Conservation (phyloP, 2,329 filamentous ascomycete genomes). For the Neospermospora avenae region DNA sequence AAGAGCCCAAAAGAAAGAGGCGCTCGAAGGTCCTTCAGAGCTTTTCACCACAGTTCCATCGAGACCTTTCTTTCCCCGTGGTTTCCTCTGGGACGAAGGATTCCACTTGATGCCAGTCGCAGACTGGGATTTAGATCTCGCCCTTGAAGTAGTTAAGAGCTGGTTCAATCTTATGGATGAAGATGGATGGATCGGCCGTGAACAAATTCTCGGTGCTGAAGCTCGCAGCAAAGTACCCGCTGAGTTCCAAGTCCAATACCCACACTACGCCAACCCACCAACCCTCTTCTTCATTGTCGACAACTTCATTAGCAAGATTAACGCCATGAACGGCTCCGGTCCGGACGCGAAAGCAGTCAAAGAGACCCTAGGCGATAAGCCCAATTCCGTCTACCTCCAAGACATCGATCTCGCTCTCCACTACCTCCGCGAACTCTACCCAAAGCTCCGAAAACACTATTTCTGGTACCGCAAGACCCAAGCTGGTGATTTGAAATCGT, state of each 20-base stretch:
- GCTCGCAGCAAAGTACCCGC: slow-evolving; percentile 90
- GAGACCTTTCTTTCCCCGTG: slow-evolving; percentile 90
- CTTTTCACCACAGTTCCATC: slow-evolving; percentile 91
- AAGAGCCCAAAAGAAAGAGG: slow-evolving; percentile 62
- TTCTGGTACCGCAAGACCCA: slow-evolving; percentile 95
- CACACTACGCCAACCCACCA: slow-evolving; percentile 95
- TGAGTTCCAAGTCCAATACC: slow-evolving; percentile 94
- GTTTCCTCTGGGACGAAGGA: slow-evolving; percentile 97
- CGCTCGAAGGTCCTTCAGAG: slow-evolving; percentile 77
- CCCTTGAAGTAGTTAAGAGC: slow-evolving; percentile 82
- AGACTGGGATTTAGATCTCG: slow-evolving; percentile 91
- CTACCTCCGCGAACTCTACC: slow-evolving; percentile 77
- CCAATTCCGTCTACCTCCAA: slow-evolving; percentile 63
- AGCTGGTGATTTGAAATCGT: slow-evolving; percentile 82
- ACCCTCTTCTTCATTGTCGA: slow-evolving; percentile 90
- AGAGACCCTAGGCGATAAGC: slow-evolving; percentile 43
- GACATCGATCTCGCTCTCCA: slow-evolving; percentile 64
- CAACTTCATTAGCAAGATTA: slow-evolving; percentile 75
- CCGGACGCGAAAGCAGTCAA: slow-evolving; percentile 39
- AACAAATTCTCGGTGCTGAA: slow-evolving; percentile 90
- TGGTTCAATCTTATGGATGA: slow-evolving; percentile 97
- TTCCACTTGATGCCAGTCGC: slow-evolving; percentile 90
- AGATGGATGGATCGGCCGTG: slow-evolving; percentile 94
- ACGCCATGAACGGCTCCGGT: slow-evolving; percentile 50
- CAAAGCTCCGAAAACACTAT: slow-evolving; percentile 83